Conservation (phyloP, 2,329 filamentous ascomycete species). For the Colletotrichum sp. region DNA sequence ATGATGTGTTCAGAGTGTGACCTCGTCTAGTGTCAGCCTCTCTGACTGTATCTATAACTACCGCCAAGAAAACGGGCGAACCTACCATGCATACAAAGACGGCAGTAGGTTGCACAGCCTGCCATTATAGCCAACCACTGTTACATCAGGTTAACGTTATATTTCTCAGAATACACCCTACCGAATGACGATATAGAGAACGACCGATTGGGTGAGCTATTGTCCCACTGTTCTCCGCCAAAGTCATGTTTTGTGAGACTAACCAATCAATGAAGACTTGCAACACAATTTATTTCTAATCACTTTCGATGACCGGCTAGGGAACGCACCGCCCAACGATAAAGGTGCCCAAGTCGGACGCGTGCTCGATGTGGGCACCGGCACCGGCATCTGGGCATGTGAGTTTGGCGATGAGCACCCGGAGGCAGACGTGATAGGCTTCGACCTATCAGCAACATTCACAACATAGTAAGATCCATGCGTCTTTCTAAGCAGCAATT, state of each 20-base stretch:
- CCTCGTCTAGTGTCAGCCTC: background rate
- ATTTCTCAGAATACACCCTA: background rate
- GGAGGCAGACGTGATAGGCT: constrained; percentile 32
- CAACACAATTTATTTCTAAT: constrained; percentile 39
- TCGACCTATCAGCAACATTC: constrained; percentile 46
- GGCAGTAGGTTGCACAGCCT: background rate
- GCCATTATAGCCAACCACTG: background rate
- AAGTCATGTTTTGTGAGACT: background rate
- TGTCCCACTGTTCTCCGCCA: no score
- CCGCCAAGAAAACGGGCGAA: background rate
- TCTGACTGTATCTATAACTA: background rate
- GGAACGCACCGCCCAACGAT: constrained; percentile 26
- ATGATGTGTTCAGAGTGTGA: background rate
- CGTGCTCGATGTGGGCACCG: constrained; percentile 52
- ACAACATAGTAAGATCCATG: constrained; percentile 29
- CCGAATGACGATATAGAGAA: background rate
- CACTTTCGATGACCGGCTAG: constrained; percentile 35
- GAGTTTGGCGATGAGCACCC: constrained; percentile 39
- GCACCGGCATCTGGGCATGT: constrained; percentile 51
- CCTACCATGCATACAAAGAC: background rate
- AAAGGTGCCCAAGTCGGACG: constrained; percentile 24
- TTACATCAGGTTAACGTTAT: no score
- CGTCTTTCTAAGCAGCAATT: no score
- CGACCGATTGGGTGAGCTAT: background rate
- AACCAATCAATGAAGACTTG: constrained; percentile 27